Conservation (phyloP, 2,329 filamentous ascomycete species). For the Thelonectria discophora region DNA sequence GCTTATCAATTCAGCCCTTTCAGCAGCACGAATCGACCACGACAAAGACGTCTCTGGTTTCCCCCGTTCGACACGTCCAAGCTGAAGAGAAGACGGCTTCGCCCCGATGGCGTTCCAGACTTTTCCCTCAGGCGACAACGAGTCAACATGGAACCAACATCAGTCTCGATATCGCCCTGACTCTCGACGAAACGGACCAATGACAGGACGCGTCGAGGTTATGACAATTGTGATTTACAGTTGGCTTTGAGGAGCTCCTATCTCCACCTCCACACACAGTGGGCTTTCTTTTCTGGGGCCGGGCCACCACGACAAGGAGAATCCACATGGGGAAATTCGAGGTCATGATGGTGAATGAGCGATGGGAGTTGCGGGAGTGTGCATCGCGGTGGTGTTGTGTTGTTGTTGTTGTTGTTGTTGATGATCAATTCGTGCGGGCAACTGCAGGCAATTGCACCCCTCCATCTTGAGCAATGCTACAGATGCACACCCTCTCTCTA, state of each 20-base stretch:
- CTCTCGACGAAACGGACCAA: slow-evolving; percentile 30
- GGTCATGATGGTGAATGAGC: background rate
- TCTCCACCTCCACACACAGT: slow-evolving; percentile 25
- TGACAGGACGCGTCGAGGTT: slow-evolving; percentile 22
- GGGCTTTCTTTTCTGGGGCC: background rate
- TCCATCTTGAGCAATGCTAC: too few species aligned
- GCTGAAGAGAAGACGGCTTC: too few species aligned
- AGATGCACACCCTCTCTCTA: slow-evolving; percentile 5
- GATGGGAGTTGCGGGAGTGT: background rate
- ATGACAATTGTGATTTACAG: slow-evolving; percentile 42
- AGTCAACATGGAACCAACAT: background rate
- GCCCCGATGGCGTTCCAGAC: too few species aligned
- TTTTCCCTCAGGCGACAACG: background rate
- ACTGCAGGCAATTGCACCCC: too few species aligned
- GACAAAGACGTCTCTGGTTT: too few species aligned
- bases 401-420: background rate
- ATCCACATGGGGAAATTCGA: slow-evolving; percentile 5
- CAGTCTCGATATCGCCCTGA: slow-evolving; percentile 34
- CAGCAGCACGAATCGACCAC: too few species aligned
- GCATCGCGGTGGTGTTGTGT: background rate
- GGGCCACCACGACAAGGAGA: background rate
- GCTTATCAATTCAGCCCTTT: too few species aligned
- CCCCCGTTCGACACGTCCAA: too few species aligned
- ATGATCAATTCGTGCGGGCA: too few species aligned
- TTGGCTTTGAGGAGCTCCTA: slow-evolving; percentile 25